phyloP scores from a whole-genome alignment of 1,139 yeast species.

The Blastobotrys malaysiensis region DNA sequence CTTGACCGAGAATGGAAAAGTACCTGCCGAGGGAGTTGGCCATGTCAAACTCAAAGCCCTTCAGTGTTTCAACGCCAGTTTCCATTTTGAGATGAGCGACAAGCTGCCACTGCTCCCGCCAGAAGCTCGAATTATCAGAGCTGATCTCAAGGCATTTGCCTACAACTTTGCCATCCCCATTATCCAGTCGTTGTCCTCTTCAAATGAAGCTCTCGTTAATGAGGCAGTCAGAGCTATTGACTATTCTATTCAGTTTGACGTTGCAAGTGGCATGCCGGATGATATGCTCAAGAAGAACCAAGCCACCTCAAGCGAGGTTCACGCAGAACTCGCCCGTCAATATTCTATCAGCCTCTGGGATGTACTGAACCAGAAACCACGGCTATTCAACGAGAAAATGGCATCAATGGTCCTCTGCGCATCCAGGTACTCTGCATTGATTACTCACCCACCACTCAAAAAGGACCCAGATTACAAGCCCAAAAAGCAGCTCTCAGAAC shows the following conservation, averaged over 20 bases:
- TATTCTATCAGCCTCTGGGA: constrained; percentile 16
- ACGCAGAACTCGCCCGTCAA: constrained; percentile 17
- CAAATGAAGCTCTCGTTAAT: constrained; percentile 8
- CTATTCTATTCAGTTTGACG: constrained; percentile 14
- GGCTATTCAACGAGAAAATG: constrained; percentile 10
- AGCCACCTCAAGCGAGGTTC: constrained; percentile 8
- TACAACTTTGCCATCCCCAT: constrained; percentile 2
- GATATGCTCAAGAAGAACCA: constrained; percentile 9
- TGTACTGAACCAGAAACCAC: constrained; percentile 12
- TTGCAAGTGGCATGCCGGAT: constrained; percentile 19
- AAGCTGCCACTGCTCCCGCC: constrained; percentile 8
- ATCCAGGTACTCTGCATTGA: constrained; percentile 15
- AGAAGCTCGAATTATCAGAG: constrained; percentile 7
- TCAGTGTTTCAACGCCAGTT: constrained; percentile 1
- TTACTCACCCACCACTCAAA: constrained; percentile 20
- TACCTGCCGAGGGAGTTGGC: neutral
- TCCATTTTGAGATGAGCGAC: constrained; percentile 6
- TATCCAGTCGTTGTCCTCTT: constrained; percentile 5
- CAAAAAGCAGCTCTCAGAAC: constrained; percentile 15
- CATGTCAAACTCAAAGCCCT: constrained; percentile 1
- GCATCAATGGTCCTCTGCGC: constrained; percentile 14
- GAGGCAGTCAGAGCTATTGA: constrained; percentile 12
- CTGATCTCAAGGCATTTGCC: constrained; percentile 9
- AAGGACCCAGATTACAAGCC: constrained; percentile 16
- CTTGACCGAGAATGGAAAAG: neutral